Evolutionary conservation across 2,329 filamentous ascomycete species (phyloP).

Genomic region (Passalora sequoiae): DNA sequence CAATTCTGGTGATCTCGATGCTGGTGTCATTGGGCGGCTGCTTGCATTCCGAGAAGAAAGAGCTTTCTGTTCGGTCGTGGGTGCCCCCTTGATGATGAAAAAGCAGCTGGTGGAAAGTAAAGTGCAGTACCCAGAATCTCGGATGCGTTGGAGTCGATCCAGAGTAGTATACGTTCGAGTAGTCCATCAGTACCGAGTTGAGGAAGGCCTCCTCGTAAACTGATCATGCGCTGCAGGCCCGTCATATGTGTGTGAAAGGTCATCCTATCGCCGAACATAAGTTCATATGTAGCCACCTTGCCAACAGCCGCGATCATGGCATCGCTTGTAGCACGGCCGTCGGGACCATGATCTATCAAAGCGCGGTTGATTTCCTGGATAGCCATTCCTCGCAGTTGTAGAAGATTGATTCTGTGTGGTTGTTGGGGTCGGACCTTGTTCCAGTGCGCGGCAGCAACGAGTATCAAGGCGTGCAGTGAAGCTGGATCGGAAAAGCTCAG

Average conservation of each 20-base stretch:
- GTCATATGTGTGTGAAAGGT: slow-evolving; percentile 47
- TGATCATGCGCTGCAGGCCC: slow-evolving; percentile 42
- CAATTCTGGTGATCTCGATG: neutral
- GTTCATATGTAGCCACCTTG: slow-evolving; percentile 51
- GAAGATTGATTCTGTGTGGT: slow-evolving; percentile 35
- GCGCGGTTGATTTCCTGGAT: slow-evolving; percentile 42
- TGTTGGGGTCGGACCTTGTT: slow-evolving; percentile 29
- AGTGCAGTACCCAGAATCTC: slow-evolving; percentile 23
- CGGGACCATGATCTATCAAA: slow-evolving; percentile 29
- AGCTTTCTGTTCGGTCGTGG: slow-evolving; percentile 18
- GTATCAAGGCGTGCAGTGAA: slow-evolving; percentile 40
- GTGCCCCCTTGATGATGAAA: slow-evolving; percentile 16
- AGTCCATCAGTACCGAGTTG: slow-evolving; percentile 44
- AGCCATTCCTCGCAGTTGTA: slow-evolving; percentile 43
- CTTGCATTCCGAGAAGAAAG: slow-evolving; percentile 17
- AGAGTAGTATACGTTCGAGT: slow-evolving; percentile 45
- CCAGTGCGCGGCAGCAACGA: slow-evolving; percentile 41
- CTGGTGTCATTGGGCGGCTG: neutral
- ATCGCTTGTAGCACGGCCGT: slow-evolving; percentile 35
- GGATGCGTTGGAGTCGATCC: slow-evolving; percentile 41
- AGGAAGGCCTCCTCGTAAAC: slow-evolving; percentile 42
- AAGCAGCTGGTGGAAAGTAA: slow-evolving; percentile 28
- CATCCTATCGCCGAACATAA: slow-evolving; percentile 43
- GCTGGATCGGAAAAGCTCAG: slow-evolving; percentile 40
- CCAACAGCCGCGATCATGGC: slow-evolving; percentile 46